A percentile compares a stretch with the other conserved stretches of the same genome.
Evolutionary conservation across 1,284 basidiomycete genomes (phyloP).

Genomic region (Cryptococcus hybrid): DNA sequence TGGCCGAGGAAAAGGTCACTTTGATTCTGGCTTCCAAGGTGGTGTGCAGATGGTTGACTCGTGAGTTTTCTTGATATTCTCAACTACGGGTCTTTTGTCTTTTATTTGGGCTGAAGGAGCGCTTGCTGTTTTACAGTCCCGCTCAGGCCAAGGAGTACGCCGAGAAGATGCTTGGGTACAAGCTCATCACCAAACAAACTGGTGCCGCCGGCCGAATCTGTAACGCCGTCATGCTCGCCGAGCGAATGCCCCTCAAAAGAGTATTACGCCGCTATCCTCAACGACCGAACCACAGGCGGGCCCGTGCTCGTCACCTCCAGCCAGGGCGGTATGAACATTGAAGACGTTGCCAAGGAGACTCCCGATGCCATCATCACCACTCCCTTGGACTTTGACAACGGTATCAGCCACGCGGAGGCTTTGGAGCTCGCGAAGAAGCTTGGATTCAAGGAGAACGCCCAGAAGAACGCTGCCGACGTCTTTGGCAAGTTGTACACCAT

Average conservation of each 20-base stretch:
- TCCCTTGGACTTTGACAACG: conserved; percentile 83
- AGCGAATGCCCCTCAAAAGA: conserved; percentile 92
- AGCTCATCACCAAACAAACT: conserved; percentile 99
- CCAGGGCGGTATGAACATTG: conserved; percentile 98
- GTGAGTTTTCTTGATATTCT: conserved; percentile 54
- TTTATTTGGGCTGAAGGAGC: background rate
- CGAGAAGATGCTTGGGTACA: conserved; percentile 89
- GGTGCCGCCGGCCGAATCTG: conserved; percentile 89
- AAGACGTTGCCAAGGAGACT: conserved; percentile 98
- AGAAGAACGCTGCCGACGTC: conserved; percentile 83
- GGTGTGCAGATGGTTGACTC: conserved; percentile 94
- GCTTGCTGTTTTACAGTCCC: conserved; percentile 58
- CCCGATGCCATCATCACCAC: conserved; percentile 95
- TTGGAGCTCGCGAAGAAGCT: conserved; percentile 82
- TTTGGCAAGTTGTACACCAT: conserved; percentile 95
- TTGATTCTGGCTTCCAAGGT: conserved; percentile 93
- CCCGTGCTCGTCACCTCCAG: conserved; percentile 92
- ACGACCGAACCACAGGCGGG: conserved; percentile 85
- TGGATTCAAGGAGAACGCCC: conserved; percentile 77
- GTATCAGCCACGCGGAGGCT: conserved; percentile 72
- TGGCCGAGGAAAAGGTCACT: conserved; percentile 97
- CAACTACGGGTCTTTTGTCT: background rate
- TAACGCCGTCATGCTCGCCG: conserved; percentile 98
- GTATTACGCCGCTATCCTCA: conserved; percentile 97
- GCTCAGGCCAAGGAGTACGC: conserved; percentile 87